Percentiles rank a stretch among this genome's conserved stretches.
These are phyloP conservation scores for Ophiostoma perfectum DNA, from an alignment of 2,329 filamentous ascomycete species.

Conservation along the genomic window DNA sequence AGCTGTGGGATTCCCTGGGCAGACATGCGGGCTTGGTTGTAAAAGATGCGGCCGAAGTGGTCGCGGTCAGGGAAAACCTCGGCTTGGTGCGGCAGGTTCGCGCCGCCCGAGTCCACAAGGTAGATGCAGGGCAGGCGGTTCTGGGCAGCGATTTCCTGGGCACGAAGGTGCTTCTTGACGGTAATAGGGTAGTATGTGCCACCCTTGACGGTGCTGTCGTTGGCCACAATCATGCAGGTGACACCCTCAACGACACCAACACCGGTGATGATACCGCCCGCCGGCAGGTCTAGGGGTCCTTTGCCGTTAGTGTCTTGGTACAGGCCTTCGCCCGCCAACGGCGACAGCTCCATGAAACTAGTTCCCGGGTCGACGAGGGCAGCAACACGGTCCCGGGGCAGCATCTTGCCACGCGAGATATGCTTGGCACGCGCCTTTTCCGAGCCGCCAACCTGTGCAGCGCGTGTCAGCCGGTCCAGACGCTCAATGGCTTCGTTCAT, in stretches of 20 bases:
- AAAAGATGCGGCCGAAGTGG: constrained; percentile 97
- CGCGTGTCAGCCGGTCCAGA: constrained; percentile 64
- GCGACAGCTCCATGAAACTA: constrained; percentile 86
- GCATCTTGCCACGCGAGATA: constrained; percentile 82
- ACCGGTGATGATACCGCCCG: constrained; percentile 87
- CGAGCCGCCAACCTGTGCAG: constrained; percentile 69
- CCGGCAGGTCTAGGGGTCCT: constrained; percentile 51
- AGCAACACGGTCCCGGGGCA: constrained; percentile 82
- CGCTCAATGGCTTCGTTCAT: constrained; percentile 69
- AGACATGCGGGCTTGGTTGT: constrained; percentile 94
- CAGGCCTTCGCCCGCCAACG: constrained; percentile 79
- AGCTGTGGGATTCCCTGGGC: constrained; percentile 85
- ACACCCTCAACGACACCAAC: constrained; percentile 87
- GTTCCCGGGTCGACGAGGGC: constrained; percentile 84
- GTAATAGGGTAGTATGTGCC: constrained; percentile 97
- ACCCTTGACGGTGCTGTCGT: constrained; percentile 95
- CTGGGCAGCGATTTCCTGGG: constrained; percentile 84
- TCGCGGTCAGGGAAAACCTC: constrained; percentile 94
- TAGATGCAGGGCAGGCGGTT: constrained; percentile 87
- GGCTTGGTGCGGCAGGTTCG: constrained; percentile 89
- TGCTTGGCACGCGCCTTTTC: constrained; percentile 85
- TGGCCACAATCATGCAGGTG: constrained; percentile 86
- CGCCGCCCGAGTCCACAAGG: constrained; percentile 90
- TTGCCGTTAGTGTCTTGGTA: constrained; percentile 69
- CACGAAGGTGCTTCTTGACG: constrained; percentile 92